Percentiles rank a stretch among this genome's conserved stretches.
phyloP scores from a whole-genome alignment of 2,329 filamentous ascomycete genomes.

The Beauveria scarabaeidicola region DNA sequence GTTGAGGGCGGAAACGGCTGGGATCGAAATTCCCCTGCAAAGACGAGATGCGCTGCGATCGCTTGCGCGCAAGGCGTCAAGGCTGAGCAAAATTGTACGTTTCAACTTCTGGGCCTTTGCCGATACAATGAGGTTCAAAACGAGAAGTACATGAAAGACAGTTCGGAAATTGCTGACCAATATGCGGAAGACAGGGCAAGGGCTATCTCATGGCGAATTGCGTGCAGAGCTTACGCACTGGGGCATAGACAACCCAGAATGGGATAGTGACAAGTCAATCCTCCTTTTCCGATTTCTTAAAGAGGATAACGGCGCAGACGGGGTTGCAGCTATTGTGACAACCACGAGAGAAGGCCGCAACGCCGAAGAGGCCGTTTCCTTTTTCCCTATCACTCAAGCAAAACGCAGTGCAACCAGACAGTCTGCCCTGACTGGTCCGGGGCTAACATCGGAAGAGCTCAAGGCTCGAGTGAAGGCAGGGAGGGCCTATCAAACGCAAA shows the following conservation, averaged over 20 bases:
- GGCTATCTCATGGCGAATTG: neutral
- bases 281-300: neutral
- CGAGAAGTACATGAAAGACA: too few species aligned
- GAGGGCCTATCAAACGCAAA: neutral
- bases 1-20: conserved; percentile 20
- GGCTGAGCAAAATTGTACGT: conserved; percentile 15
- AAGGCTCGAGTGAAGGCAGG: neutral
- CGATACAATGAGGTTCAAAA: too few species aligned
- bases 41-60: conserved; percentile 15
- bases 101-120: neutral
- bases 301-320: neutral
- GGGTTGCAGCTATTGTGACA: neutral
- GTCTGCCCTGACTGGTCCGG: neutral
- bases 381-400: too few species aligned
- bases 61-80: conserved; percentile 11
- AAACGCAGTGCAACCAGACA: neutral
- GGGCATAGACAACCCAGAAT: too few species aligned
- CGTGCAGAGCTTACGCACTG: conserved; percentile 2
- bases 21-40: neutral
- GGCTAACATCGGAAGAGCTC: neutral
- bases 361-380: neutral
- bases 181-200: neutral
- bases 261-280: neutral
- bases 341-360: neutral
- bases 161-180: too few species aligned